Evolutionary conservation across 1,284 basidiomycete species (phyloP).

Genomic region (Pyrrhoderma lamaoense): DNA sequence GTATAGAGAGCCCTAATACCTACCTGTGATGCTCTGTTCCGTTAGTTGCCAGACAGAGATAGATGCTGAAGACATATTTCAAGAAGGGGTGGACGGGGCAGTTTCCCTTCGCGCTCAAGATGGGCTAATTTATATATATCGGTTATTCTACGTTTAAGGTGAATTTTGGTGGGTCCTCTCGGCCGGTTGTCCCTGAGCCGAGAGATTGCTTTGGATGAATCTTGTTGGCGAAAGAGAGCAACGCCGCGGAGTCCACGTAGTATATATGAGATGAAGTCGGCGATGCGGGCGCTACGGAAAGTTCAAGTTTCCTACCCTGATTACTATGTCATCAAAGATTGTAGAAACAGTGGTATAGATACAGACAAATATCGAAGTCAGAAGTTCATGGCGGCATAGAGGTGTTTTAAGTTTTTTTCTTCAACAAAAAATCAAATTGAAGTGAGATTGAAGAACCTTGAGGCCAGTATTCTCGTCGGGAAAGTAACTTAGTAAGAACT

Average conservation of each 20-base stretch:
- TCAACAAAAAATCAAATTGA: too few species aligned
- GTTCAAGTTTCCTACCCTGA: too few species aligned
- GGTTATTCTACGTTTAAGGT: constrained; percentile 6
- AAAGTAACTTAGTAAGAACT: too few species aligned
- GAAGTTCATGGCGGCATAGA: too few species aligned
- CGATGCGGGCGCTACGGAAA: constrained; percentile 11
- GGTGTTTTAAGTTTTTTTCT: too few species aligned
- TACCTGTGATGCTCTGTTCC: constrained; percentile 3
- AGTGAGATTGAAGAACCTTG: too few species aligned
- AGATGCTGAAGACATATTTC: constrained; percentile 9
- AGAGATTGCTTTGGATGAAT: constrained; percentile 4
- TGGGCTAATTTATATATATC: constrained; percentile 1
- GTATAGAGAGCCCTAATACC: neutral
- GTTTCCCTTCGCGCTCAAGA: neutral
- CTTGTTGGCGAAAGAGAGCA: neutral
- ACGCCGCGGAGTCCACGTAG: constrained; percentile 12
- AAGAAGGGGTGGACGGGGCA: neutral
- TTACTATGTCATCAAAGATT: too few species aligned
- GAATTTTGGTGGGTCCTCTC: neutral
- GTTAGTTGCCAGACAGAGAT: constrained; percentile 11
- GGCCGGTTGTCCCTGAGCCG: constrained; percentile 11
- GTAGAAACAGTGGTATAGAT: too few species aligned
- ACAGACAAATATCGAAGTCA: too few species aligned
- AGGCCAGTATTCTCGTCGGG: too few species aligned
- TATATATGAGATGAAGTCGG: constrained; percentile 6